Evolutionary conservation across 2,329 filamentous ascomycete species (phyloP), one percentile per base, ranked within the genome.

Genomic region (Juglanconis oblonga): DNA sequence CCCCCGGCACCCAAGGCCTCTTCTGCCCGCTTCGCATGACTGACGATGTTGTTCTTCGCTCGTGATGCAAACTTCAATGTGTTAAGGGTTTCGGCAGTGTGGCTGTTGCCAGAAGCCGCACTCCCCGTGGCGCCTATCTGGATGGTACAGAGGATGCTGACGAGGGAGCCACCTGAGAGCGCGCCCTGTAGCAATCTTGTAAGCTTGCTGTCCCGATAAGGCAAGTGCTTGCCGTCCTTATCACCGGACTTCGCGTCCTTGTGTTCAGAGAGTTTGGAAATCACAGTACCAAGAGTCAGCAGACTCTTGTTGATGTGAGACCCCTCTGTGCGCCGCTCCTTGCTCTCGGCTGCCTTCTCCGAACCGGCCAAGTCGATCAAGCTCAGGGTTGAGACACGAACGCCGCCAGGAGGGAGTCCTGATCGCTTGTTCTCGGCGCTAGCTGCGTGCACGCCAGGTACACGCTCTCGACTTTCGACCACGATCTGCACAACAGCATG

Each of bases 291-390:
- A 3, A 99, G 80, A 0, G 95, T 99, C 61, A 99, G 85, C 70
- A 99, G 77, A 73, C 92, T 97, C 78, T 98, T 98, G 80, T 99
- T 99, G 77, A 99, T 99, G 72, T 99, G 95, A 11, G 94, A 94
- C 64, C 95, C 95, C 76, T 99, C 95, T 14, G 92, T 91, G 50
- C 95, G 85, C 56, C 95, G 86, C 76, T 98, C 95, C 73, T 98
- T 99, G 57, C 89, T 90, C 69, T 98, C 95, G 3, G 95, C 95
- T 45, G 95, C 95, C 74, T 94, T 92, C 73, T 99, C 95, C 0
- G 95, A 98, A 44, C 95, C 95, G 57, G 95, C 95, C 67, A 99
- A 79, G 82, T 99, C 95, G 65, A 99, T 99, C 71, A 99, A 77
- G 71, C 93, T 97, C 59, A 99, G 77, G 0, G 95, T 98, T 14